Evolutionary conservation across 805 yeast species (phyloP), one percentile per base, ranked within the genome.

Genomic region (Suhomyces pyralidae): DNA sequence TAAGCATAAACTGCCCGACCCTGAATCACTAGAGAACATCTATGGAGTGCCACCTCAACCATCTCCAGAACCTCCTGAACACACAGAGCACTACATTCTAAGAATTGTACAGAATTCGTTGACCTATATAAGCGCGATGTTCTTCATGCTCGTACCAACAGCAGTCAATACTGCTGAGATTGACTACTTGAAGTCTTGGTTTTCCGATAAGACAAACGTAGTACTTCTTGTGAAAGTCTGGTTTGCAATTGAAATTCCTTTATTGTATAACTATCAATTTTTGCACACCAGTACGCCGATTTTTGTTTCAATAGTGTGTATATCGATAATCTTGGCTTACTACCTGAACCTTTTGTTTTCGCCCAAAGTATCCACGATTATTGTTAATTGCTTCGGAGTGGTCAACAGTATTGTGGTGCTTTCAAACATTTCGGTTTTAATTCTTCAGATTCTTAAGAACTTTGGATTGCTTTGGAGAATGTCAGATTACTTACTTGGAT

Each of bases 401-500:
- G 12, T 53, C 9, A 61, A 54, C 36, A 68, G 73, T 7, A 55
- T 70, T 15, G 19, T 69, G 4, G 48, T 70, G 6, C 60, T 69
- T 5, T 62, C 74, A 2, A 48, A 59, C 10, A 59, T 69, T 25
- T 67, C 76, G 1, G 46, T 61, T 5, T 26, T 59, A 3, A 55
- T 68, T 5, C 57, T 73, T 15, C 57, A 62, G 42, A 50, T 70
- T 5, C 54, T 81, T 40, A 78, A 77, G 54, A 78, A 79, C 55
- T 58, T 75, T 30, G 85, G 82, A 1, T 53, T 71, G 6, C 66
- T 81, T 22, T 70, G 78, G 61, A 56, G 63, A 19, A 67, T 81
- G 3, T 68, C 75, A 14, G 84, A 81, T 54, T 78, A 80, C 28
- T 51, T 79, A 10, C 60, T 81, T 48, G 85, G 85, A 2, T 62